These are phyloP conservation scores for Cucurbita ficifolia DNA, from an alignment of 306 rosid species.

Conservation along the genomic window DNA sequence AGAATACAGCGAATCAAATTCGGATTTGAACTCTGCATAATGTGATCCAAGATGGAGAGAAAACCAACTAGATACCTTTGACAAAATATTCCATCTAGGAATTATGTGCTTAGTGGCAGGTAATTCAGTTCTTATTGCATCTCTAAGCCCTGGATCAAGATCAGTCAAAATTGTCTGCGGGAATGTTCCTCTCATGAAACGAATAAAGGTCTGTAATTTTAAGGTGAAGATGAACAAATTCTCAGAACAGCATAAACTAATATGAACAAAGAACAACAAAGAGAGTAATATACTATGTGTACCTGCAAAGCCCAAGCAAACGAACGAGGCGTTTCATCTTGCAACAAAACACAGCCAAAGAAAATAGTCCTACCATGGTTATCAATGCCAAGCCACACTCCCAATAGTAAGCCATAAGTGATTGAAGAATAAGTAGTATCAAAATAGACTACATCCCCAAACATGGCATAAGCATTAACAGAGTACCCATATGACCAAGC, in stretches of 20 bases:
- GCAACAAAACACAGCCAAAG: constrained; percentile 75
- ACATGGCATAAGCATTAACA: constrained; percentile 44
- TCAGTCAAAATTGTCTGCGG: constrained; percentile 79
- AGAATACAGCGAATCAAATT: constrained; percentile 49
- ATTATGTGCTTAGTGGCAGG: constrained; percentile 63
- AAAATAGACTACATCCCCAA: constrained; percentile 75
- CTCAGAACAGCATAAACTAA: constrained; percentile 2
- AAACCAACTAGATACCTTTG: constrained; percentile 72
- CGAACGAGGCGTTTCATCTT: constrained; percentile 70
- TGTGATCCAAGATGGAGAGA: constrained; percentile 63
- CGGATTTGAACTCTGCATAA: constrained; percentile 64
- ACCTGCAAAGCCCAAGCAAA: constrained; percentile 98
- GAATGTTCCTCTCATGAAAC: constrained; percentile 80
- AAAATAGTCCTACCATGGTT: constrained; percentile 69
- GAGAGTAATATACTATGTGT: neutral
- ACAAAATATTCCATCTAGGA: constrained; percentile 42
- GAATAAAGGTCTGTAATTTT: constrained; percentile 52
- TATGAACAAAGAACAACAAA: neutral
- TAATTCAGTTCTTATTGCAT: constrained; percentile 49
- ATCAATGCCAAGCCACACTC: constrained; percentile 93
- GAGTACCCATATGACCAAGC: constrained; percentile 79
- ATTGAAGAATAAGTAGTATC: constrained; percentile 60
- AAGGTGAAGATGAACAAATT: constrained; percentile 19
- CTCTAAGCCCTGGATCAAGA: constrained; percentile 69
- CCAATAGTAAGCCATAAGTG: constrained; percentile 77